These are phyloP conservation scores for Candida parachauliodes DNA, from an alignment of 805 yeast genomes.

Conservation along the genomic window DNA sequence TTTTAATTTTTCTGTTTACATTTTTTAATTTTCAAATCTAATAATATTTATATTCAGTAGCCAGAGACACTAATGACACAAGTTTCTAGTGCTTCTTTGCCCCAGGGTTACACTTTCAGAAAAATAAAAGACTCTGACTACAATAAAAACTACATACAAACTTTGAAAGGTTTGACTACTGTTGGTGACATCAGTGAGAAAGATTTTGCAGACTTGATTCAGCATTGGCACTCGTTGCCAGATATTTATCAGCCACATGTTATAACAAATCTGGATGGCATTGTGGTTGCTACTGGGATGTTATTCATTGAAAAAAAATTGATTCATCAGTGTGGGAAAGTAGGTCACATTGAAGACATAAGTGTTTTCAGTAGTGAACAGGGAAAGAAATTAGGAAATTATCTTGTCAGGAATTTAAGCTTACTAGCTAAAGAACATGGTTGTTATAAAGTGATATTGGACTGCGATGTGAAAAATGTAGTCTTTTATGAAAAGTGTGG, in stretches of 20 bases:
- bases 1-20: conserved; percentile 2
- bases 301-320: conserved; percentile 75
- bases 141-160: conserved; percentile 56
- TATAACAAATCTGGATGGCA: conserved; percentile 48
- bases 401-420: conserved; percentile 60
- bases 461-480: conserved; percentile 80
- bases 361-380: conserved; percentile 73
- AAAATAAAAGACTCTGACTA: conserved; percentile 54
- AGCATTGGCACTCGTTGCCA: conserved; percentile 52
- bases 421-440: conserved; percentile 56
- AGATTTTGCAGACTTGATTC: conserved; percentile 49
- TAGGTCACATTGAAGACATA: conserved; percentile 95
- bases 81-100: conserved; percentile 30
- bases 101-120: conserved; percentile 70
- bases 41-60: not conserved
- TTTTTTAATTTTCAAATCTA: not conserved
- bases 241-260: conserved; percentile 68
- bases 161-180: conserved; percentile 67
- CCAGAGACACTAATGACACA: conserved; percentile 6
- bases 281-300: conserved; percentile 81
- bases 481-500: conserved; percentile 91
- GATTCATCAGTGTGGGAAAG: conserved; percentile 79
- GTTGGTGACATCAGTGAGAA: conserved; percentile 67
- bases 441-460: conserved; percentile 86
- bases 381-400: conserved; percentile 76